Evolutionary conservation across 805 yeast species (phyloP), one percentile per base, ranked within the genome.

Genomic region (Priceomyces medius): DNA sequence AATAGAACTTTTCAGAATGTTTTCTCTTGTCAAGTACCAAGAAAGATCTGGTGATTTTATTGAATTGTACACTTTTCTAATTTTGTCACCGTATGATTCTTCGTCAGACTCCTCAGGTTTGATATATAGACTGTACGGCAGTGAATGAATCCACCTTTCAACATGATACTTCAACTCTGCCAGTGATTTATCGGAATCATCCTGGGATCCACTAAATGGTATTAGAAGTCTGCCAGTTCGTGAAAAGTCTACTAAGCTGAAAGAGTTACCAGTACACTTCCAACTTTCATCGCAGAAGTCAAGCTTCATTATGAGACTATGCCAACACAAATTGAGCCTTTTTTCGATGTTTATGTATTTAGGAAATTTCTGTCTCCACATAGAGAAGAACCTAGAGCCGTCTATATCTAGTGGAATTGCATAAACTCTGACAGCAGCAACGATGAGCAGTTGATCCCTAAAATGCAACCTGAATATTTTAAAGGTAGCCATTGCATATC

Each of bases 401-500:
- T 50, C 48, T 1, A 67, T 49, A 56, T 80, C 85, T 7, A 49
- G 42, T 0, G 83, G 80, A 1, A 81, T 49, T 1, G 63, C 53
- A 45, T 79, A 81, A 0, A 81, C 48, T 44, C 86, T 61, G 1
- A 78, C 59, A 40, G 43, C 40, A 37, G 61, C 59, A 43, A 61
- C 35, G 5, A 42, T 28, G 8, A 40, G 19, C 4, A 7, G 3
- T 9, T n/a, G 5, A 3, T 19, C 23, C 10, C 14, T 10, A 13
- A 12, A 12, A 7, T 38, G 4, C n/a, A 37, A 8, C 2, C 55
- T 37, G 7, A 57, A 45, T 3, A 47, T 14, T 35, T 50, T 38
- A 58, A 66, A 80, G 0, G 86, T 80, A 3, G 77, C 69, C 53
- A 71, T 62, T 2, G 71, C 43, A 45, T 61, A 66, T 7, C 71